phyloP scores from a whole-genome alignment of 2,329 filamentous ascomycete genomes.

The Aplosporella prunicola region DNA sequence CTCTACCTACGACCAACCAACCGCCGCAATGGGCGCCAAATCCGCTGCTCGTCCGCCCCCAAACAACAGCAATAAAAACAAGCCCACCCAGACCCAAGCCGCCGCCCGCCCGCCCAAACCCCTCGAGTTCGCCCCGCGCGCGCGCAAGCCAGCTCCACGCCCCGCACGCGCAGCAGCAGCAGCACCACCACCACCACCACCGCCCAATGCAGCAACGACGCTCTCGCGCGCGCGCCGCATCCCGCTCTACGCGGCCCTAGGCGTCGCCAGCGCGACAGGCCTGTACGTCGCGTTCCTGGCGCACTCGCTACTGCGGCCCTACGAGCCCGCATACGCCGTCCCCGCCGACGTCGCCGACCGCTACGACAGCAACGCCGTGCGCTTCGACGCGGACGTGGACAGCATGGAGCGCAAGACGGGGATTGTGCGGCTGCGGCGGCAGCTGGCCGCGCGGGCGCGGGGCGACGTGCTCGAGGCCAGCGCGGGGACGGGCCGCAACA shows the following conservation, averaged over 20 bases:
- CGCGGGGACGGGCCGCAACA: constrained; percentile 41
- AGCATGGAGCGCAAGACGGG: constrained; percentile 35
- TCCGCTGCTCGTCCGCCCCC: constrained; percentile 1
- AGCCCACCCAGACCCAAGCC: neutral
- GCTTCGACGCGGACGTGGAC: constrained; percentile 40
- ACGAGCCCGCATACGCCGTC: constrained; percentile 14
- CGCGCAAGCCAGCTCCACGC: neutral
- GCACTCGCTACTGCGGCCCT: constrained; percentile 8
- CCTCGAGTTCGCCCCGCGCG: constrained; percentile 1
- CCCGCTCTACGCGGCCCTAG: constrained; percentile 2
- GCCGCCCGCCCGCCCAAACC: neutral
- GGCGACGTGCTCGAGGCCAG: constrained; percentile 42
- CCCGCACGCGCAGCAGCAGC: neutral
- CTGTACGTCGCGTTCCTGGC: constrained; percentile 2
- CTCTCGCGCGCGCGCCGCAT: constrained; percentile 1
- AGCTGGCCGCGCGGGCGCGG: constrained; percentile 30
- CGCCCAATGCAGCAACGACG: neutral
- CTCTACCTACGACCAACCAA: neutral
- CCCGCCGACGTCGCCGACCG: constrained; percentile 35
- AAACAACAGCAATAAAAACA: neutral
- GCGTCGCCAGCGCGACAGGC: neutral
- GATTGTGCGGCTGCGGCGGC: constrained; percentile 30
- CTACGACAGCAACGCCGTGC: constrained; percentile 37
- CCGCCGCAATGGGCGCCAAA: constrained; percentile 2
- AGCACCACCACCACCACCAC: neutral